Conservation (phyloP, 2,329 filamentous ascomycete species). For the Fusarium beomiforme region DNA sequence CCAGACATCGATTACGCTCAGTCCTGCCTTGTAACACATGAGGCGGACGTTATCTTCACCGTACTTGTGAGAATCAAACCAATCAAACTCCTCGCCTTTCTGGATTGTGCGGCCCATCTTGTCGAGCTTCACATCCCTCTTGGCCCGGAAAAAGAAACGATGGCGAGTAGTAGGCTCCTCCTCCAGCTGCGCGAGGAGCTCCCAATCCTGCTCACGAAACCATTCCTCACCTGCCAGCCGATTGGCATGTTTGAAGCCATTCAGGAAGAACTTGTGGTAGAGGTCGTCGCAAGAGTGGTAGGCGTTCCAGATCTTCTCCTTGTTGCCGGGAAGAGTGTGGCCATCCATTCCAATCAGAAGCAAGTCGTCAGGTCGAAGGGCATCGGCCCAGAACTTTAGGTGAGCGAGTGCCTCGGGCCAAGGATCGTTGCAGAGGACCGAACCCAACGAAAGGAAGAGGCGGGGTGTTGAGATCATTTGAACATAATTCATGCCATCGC, state of each 20-base stretch:
- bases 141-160: constrained; percentile 53
- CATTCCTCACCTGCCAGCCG: constrained; percentile 46
- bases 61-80: constrained; percentile 58
- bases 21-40: constrained; percentile 53
- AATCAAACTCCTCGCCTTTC: constrained; percentile 51
- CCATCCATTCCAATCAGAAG: constrained; percentile 56
- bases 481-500: constrained; percentile 48
- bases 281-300: constrained; percentile 52
- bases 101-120: constrained; percentile 41
- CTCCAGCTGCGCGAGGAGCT: constrained; percentile 50
- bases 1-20: constrained; percentile 51
- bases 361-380: constrained; percentile 48
- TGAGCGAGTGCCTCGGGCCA: constrained; percentile 49
- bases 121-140: constrained; percentile 45
- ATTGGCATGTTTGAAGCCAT: constrained; percentile 53
- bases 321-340: constrained; percentile 46
- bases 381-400: constrained; percentile 50
- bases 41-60: constrained; percentile 48
- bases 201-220: constrained; percentile 52
- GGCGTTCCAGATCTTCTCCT: constrained; percentile 53
- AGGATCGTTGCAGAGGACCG: constrained; percentile 55
- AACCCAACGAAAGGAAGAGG: constrained; percentile 54
- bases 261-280: constrained; percentile 51
- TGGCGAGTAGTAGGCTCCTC: constrained; percentile 50
- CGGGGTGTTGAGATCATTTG: constrained; percentile 45